phyloP scores from a whole-genome alignment of 1,284 basidiomycete species.

The Ganoderma lingzhi region DNA sequence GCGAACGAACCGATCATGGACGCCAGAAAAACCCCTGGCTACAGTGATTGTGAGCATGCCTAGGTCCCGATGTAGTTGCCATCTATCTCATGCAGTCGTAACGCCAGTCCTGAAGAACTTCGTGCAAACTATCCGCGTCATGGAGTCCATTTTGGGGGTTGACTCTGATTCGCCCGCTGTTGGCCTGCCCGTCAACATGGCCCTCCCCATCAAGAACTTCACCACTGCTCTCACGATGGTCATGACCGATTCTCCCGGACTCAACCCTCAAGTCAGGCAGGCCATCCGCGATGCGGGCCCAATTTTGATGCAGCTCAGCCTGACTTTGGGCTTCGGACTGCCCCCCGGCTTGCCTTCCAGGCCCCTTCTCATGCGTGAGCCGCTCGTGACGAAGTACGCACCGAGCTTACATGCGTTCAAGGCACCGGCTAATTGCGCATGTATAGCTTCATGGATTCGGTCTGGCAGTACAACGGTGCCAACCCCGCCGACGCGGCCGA shows the following conservation, averaged over 20 bases:
- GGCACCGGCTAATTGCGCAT: not conserved
- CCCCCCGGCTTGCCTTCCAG: not conserved
- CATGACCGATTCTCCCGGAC: not conserved
- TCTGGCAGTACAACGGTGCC: not conserved
- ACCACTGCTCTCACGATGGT: not conserved
- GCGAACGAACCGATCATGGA: not conserved
- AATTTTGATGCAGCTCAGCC: not conserved
- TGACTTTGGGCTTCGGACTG: not conserved
- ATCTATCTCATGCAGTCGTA: not conserved
- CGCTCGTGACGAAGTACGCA: not conserved
- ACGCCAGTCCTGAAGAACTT: constrained; percentile 73
- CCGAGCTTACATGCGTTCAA: not conserved
- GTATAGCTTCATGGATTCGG: not conserved
- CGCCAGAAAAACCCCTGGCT: not conserved
- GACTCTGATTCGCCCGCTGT: constrained; percentile 49
- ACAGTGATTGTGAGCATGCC: not conserved
- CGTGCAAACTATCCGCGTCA: constrained; percentile 68
- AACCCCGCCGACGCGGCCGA: not conserved
- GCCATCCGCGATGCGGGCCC: not conserved
- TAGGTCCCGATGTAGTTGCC: not conserved
- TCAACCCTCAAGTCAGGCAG: not conserved
- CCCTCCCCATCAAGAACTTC: not conserved
- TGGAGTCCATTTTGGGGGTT: constrained; percentile 71
- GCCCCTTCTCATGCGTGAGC: not conserved
- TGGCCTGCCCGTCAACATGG: not conserved